Percentiles rank a stretch among this genome's conserved stretches.
Conservation (phyloP, 1,284 basidiomycete genomes). For the Rhizoctonia solani region DNA sequence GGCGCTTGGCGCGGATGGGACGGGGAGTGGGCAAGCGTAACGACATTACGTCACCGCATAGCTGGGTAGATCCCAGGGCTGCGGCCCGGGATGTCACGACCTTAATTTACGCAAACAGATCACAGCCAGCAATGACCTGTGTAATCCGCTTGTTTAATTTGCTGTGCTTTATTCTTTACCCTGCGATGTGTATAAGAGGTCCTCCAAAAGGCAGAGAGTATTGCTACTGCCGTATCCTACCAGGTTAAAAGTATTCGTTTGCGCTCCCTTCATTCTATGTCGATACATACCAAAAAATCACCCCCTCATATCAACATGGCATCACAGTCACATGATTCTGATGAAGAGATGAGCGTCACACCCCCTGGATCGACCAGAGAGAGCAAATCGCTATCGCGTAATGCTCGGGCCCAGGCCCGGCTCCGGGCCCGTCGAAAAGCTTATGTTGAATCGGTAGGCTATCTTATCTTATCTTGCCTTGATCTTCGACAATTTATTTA, state of each 20-base stretch:
- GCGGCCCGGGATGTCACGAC: too few relatives aligned
- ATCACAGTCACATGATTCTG: slow-evolving; percentile 1
- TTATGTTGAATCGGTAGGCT: slow-evolving; percentile 16
- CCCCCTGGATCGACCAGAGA: not conserved
- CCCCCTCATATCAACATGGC: not conserved
- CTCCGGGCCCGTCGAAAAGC: slow-evolving; percentile 21
- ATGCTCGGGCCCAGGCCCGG: slow-evolving; percentile 18
- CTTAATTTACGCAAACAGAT: too few relatives aligned
- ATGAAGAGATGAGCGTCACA: slow-evolving; percentile 1
- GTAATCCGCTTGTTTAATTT: not conserved
- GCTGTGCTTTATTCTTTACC: not conserved
- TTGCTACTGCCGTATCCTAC: too few relatives aligned
- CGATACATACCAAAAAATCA: not conserved
- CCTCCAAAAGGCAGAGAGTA: not conserved
- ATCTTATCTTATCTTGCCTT: not conserved
- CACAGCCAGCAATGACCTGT: too few relatives aligned
- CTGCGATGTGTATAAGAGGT: not conserved
- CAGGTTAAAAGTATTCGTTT: too few relatives aligned
- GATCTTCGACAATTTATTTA: not conserved
- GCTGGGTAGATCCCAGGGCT: too few relatives aligned
- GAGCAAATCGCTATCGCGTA: slow-evolving; percentile 4
- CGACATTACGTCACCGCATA: too few relatives aligned
- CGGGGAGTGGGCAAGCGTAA: too few relatives aligned
- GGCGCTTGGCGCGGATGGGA: too few relatives aligned
- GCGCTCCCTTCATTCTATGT: not conserved